Base-by-base conservation (phyloP, 495 filamentous ascomycete genomes). In the Neurospora hispaniola region DNA sequence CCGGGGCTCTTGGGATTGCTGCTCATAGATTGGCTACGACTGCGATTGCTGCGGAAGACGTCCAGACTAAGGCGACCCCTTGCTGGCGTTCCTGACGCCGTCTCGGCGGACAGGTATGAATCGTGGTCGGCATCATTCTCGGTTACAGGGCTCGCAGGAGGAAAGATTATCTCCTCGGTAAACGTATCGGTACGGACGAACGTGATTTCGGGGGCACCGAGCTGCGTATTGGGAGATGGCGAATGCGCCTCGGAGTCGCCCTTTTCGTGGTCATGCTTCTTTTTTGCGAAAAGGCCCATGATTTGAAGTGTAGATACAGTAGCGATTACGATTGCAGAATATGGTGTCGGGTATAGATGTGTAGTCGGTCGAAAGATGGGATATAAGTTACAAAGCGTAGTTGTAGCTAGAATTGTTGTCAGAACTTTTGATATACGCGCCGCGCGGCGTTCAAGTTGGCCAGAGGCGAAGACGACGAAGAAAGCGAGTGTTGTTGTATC, bases 141-240 rank as follows among this genome's bases (percentile, higher is more conserved):
- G 59, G 76, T 72, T 75, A 74, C 74, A 73, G 89, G 82, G 76
- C 81, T 82, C 38, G 79, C 81, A 14, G 93, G 90, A 20, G 92
- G 90, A 42, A 83, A 82, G 79, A 96, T 91, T 71, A 91, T 82
- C 80, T 97, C 93, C 79, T 93, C 88, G 3, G 89, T 89, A 71
- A 90, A 84, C 14, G 95, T 97, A 78, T 95, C 93, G 73, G 91
- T 90, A 59, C 94, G 89, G 74, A 96, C 86, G 85, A 98, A 92
- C 73, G 86, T 94, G 83, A 98, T 92, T 78, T 91, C 89, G 72
- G 93, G 92, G 2, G 88, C 81, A 42, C 74, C 78, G 12, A 78
- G 83, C 73, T 74, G 79, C 71, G 75, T 72, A 71, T 76, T 69
- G 46, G 75, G 73, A 70, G 73, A 76, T 73, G 75, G 77, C 74